Conservation (phyloP, 1,139 yeast genomes). For the Blastobotrys apis region DNA sequence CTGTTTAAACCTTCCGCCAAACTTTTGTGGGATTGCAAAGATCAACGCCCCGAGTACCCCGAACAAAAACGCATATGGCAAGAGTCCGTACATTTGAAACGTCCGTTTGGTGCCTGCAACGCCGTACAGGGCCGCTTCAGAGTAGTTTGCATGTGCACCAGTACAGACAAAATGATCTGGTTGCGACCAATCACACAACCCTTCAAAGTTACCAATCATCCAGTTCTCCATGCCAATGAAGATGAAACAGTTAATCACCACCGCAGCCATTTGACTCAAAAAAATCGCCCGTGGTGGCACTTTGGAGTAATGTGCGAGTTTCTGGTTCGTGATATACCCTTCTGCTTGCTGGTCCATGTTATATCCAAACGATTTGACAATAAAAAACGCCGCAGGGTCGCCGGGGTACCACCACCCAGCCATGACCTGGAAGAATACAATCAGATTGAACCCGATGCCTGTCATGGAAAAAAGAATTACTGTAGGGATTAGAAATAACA, state of each 20-base stretch:
- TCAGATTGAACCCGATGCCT: conserved; percentile 47
- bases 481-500: conserved; percentile 52
- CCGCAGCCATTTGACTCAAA: conserved; percentile 51
- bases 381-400: conserved; percentile 55
- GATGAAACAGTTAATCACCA: conserved; percentile 38
- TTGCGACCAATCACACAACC: conserved; percentile 46
- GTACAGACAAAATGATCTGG: conserved; percentile 35
- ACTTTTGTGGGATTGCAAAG: neutral
- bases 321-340: conserved; percentile 43
- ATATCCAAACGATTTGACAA: conserved; percentile 53
- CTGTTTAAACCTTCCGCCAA: neutral
- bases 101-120: conserved; percentile 60
- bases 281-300: conserved; percentile 58
- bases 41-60: conserved; percentile 29
- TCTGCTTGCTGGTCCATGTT: conserved; percentile 53
- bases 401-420: conserved; percentile 61
- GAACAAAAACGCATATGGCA: conserved; percentile 42
- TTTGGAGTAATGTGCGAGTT: conserved; percentile 56
- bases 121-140: conserved; percentile 57
- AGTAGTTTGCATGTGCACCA: conserved; percentile 42
- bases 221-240: conserved; percentile 52
- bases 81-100: conserved; percentile 45
- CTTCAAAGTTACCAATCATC: conserved; percentile 45
- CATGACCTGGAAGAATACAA: conserved; percentile 53
- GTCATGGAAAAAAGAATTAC: conserved; percentile 47